Percentiles rank a stretch among this genome's conserved stretches.
Evolutionary conservation across 108 stramenopile genomes (phyloP).

Genomic region (Conticribra guillardii): DNA sequence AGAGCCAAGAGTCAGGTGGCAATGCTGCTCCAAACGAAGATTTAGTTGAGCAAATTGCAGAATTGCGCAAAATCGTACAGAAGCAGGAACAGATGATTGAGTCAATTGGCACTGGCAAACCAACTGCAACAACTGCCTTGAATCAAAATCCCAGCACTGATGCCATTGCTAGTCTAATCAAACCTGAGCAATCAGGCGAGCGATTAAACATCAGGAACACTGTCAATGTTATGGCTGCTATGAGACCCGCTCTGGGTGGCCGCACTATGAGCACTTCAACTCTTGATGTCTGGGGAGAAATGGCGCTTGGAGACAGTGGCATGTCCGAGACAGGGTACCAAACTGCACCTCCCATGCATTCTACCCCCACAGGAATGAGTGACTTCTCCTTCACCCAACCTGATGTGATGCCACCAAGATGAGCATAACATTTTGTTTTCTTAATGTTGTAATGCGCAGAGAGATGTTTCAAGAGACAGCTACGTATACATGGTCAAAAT

Average conservation of each 20-base stretch:
- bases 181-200: conserved; percentile 22
- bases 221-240: conserved; percentile 5
- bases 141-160: conserved; percentile 51
- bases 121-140: conserved; percentile 10
- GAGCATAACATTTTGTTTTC: background rate
- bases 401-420: conserved; percentile 90
- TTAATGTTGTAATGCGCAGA: background rate
- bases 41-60: conserved; percentile 86
- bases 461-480: no score
- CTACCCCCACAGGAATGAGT: conserved; percentile 23
- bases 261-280: conserved; percentile 42
- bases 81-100: conserved; percentile 83
- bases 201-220: conserved; percentile 32
- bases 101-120: conserved; percentile 46
- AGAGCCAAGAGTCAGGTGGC: conserved; percentile 88
- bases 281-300: conserved; percentile 77
- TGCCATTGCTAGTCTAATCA: conserved; percentile 49
- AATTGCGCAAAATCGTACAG: conserved; percentile 84
- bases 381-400: conserved; percentile 88
- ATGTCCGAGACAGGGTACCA: conserved; percentile 27
- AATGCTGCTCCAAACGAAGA: conserved; percentile 69
- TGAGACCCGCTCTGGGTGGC: conserved; percentile 29
- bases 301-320: conserved; percentile 76
- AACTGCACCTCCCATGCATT: conserved; percentile 22
- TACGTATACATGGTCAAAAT: no score